Base-by-base conservation (phyloP, 257 asterid genomes). In the Ophiorrhiza pumila region DNA sequence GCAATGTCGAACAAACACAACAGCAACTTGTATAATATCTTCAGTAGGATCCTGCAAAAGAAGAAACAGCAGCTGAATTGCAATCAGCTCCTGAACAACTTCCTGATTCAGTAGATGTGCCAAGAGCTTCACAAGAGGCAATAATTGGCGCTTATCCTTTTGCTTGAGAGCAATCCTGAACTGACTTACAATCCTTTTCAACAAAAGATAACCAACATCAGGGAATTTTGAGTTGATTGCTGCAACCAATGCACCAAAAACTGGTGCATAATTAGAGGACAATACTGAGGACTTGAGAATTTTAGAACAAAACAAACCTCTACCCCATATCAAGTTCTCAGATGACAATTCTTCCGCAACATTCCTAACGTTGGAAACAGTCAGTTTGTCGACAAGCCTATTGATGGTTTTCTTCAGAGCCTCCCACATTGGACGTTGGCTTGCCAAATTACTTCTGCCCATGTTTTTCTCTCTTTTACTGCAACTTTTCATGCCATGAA, bases 21-120 rank as follows among this genome's bases (percentile, higher is more conserved):
- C 87, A 0, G 89, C 91, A 34, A 78, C 76, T 55, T 84, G 81
- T 1, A 84, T 43, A 22, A 61, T 72, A 5, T 69, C 85, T 15
- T 79, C 75, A 1, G 61, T 67, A 0, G 82, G 85, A 31, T 80
- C 39, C 22, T 59, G 71, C 4, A 74, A 64, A 1, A 77, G 71
- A 42, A 71, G 15, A 65, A 45, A 42, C 31, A 81, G 65, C 29
- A 74, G 13, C 29, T 77, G 70, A 11, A 74, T 14, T 17, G 78
- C 80, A 2, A 66, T n/a, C 4, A 23, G 15, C 60, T 52, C 72
- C 15, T 32, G 64, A 35, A 61, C 80, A 25, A 81, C 82, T 42
- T 69, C 43, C 15, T 81, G 80, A 68, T 74, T 74, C 45, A 77
- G 57, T 2, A 81, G 65, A 43, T 81, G 79, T 3, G 80, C 78